Percentiles rank a stretch among this genome's conserved stretches.
phyloP scores from a whole-genome alignment of 176 grass and related monocot species.

The Juncus effusus region DNA sequence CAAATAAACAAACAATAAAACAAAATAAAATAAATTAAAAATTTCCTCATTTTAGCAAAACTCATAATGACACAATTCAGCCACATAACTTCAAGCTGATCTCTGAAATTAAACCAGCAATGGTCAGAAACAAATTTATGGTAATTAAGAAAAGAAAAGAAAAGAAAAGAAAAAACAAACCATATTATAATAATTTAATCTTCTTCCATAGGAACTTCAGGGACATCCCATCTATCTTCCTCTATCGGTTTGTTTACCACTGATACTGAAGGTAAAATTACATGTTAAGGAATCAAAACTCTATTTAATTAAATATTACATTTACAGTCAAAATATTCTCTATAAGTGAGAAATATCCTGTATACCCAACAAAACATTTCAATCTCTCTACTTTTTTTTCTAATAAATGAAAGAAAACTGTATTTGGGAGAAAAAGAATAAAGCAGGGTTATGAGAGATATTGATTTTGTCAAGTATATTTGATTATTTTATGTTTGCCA shows the following conservation, averaged over 20 bases:
- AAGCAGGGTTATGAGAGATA: not conserved
- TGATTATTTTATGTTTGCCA: not conserved
- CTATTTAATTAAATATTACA: not conserved
- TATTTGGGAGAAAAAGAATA: not conserved
- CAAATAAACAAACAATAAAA: too few species aligned
- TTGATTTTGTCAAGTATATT: too few species aligned
- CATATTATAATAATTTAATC: conserved; percentile 36
- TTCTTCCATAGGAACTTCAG: conserved; percentile 84
- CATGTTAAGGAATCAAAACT: conserved; percentile 46
- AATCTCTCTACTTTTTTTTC: too few species aligned
- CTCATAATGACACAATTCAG: too few species aligned
- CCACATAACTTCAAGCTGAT: not conserved
- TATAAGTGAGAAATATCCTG: not conserved
- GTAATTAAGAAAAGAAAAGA: not conserved
- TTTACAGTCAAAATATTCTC: not conserved
- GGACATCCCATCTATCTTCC: conserved; percentile 75
- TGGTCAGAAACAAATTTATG: not conserved
- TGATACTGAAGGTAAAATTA: conserved; percentile 50
- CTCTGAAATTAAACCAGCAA: not conserved
- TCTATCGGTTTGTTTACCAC: conserved; percentile 70
- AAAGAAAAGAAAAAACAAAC: conserved; percentile 24
- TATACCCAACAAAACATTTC: not conserved
- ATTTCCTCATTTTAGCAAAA: too few species aligned
- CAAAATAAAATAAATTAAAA: too few species aligned
- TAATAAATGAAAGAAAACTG: too few species aligned